A percentile compares a stretch with the other conserved stretches of the same genome.
These are phyloP conservation scores for Myxozyma vanderwaltii DNA, from an alignment of 805 yeast species.

Conservation along the genomic window DNA sequence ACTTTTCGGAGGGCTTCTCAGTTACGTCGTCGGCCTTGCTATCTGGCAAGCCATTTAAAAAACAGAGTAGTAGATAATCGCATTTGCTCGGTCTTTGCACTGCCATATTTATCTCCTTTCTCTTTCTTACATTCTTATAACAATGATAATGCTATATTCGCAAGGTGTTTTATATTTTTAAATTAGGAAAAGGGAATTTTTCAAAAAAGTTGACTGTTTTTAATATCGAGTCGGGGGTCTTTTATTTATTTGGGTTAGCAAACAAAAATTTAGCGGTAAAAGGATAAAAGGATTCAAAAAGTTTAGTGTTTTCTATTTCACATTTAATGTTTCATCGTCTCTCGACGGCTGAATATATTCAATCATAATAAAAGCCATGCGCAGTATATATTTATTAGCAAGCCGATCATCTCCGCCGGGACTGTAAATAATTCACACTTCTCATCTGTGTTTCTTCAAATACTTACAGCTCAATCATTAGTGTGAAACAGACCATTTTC, in stretches of 20 bases:
- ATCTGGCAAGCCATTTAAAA: conserved; percentile 26
- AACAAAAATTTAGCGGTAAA: background rate
- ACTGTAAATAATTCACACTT: too few relatives aligned
- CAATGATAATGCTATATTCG: background rate
- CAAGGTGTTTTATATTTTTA: too few relatives aligned
- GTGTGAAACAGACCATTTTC: too few relatives aligned
- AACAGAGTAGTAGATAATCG: background rate
- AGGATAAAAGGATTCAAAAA: background rate
- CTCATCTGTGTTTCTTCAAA: too few relatives aligned
- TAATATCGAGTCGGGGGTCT: background rate
- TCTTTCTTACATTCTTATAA: background rate
- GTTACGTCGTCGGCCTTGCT: conserved; percentile 26
- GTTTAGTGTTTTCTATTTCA: background rate
- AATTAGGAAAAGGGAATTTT: too few relatives aligned
- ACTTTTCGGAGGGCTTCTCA: conserved; percentile 27
- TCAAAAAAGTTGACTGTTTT: background rate
- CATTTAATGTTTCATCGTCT: background rate
- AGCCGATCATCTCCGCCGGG: too few relatives aligned
- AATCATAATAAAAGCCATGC: background rate
- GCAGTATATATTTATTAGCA: background rate
- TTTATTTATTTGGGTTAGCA: background rate
- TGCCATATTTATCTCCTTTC: background rate
- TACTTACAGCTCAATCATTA: too few relatives aligned
- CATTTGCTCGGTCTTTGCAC: background rate
- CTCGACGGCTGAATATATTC: background rate